Base-by-base conservation (phyloP, 2,329 filamentous ascomycete species). In the Aspergillus caelatus region DNA sequence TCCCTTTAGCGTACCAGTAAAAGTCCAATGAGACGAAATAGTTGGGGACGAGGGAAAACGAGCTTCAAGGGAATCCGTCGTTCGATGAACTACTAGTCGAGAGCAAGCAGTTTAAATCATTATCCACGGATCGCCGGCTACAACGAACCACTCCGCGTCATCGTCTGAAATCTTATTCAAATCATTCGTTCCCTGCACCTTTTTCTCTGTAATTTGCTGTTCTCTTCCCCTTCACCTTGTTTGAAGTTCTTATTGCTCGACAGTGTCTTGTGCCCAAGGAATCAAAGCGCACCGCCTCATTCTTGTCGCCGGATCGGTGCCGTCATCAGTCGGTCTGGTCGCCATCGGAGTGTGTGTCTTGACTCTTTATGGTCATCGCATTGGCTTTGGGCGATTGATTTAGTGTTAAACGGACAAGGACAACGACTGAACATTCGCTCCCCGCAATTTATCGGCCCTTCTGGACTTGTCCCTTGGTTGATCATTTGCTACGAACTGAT, bases 201-300 rank as follows among this genome's bases (percentile, higher is more conserved):
- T 41, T 58, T 23, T 36, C 30, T 48, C 21, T 46, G 43, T 23
- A 46, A 43, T 57, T 58, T 58, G 39, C 30, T 34, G 48, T 46
- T 58, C 23, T 34, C n/a, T 26, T 36, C 34, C 34, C n/a, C 12
- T 14, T 55, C 8, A n/a, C 12, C 30, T 11, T 12, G 30, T 16
- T 28, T 39, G 52, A 23, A 19, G 39, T 55, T 55, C 21, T 39
- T 55, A 39, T 21, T 36, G 32, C 52, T 55, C 52, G 19, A 54
- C 26, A 54, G 52, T n/a, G 34, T 60, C 62, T 39, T 52, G 62
- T 62, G 61, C 63, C 62, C 65, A 62, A 62, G 54, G 53, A 62
- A 54, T 52, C 60, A 45, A 62, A 61, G 52, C 65, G 65, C 65
- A 68, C 67, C 61, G 65, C 67, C 67, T 68, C 63, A 68, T 62